These are phyloP conservation scores for Cucurbitaria berberidis DNA, from an alignment of 2,329 filamentous ascomycete species.

Conservation along the genomic window DNA sequence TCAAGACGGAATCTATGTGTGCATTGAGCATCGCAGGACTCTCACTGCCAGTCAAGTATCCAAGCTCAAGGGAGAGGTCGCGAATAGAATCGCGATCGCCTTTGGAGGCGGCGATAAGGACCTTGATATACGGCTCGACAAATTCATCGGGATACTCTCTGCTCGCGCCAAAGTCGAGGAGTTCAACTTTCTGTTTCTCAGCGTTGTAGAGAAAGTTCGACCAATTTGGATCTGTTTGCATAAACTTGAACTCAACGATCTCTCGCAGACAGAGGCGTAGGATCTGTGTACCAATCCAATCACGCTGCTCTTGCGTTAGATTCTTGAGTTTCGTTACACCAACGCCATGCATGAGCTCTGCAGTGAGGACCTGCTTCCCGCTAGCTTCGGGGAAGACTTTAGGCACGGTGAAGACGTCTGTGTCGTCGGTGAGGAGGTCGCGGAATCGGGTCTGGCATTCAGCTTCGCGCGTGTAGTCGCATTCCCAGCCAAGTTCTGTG, in stretches of 20 bases:
- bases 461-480: slow-evolving; percentile 91
- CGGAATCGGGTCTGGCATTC: slow-evolving; percentile 78
- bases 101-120: slow-evolving; percentile 79
- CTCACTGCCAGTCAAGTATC: slow-evolving; percentile 92
- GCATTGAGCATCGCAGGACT: slow-evolving; percentile 85
- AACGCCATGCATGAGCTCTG: slow-evolving; percentile 86
- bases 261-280: slow-evolving; percentile 90
- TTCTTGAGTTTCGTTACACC: slow-evolving; percentile 81
- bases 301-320: slow-evolving; percentile 81
- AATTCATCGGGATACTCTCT: slow-evolving; percentile 84
- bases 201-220: slow-evolving; percentile 96
- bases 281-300: slow-evolving; percentile 96
- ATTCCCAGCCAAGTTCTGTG: slow-evolving; percentile 93
- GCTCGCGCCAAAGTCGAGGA: slow-evolving; percentile 94
- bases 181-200: slow-evolving; percentile 73
- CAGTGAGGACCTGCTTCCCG: slow-evolving; percentile 86
- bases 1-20: slow-evolving; percentile 85
- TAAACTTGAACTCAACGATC: slow-evolving; percentile 93
- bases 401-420: slow-evolving; percentile 78
- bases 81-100: slow-evolving; percentile 69
- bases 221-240: slow-evolving; percentile 99
- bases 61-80: slow-evolving; percentile 74
- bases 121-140: slow-evolving; percentile 76
- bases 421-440: slow-evolving; percentile 75
- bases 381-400: slow-evolving; percentile 78